Percentiles rank a stretch among this genome's conserved stretches.
These are phyloP conservation scores for Physcia stellaris DNA, from an alignment of 495 filamentous ascomycete genomes.

Conservation along the genomic window DNA sequence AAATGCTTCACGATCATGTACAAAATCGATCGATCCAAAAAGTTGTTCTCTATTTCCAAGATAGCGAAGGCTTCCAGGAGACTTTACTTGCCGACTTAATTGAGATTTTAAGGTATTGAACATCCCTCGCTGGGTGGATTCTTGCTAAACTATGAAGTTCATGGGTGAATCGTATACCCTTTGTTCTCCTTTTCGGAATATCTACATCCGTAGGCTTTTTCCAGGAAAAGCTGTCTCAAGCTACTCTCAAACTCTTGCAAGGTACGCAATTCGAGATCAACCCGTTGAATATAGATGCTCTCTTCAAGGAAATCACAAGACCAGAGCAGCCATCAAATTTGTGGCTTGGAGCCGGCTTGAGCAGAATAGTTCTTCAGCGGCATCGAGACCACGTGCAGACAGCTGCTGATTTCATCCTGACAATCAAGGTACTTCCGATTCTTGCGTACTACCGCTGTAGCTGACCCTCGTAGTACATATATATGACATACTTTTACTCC, in stretches of 20 bases:
- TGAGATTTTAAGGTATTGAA: slow-evolving; percentile 54
- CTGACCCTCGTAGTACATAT: slow-evolving; percentile 52
- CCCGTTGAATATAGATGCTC: slow-evolving; percentile 59
- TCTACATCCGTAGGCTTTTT: slow-evolving; percentile 86
- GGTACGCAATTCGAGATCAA: slow-evolving; percentile 78
- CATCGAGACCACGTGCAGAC: slow-evolving; percentile 80
- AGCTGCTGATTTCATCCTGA: slow-evolving; percentile 63
- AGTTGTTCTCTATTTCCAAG: slow-evolving; percentile 67
- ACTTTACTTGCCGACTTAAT: slow-evolving; percentile 66
- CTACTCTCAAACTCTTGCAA: slow-evolving; percentile 52
- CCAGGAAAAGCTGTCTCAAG: slow-evolving; percentile 67
- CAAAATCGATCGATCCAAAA: slow-evolving; percentile 39
- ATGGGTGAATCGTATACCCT: slow-evolving; percentile 81
- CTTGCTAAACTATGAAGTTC: slow-evolving; percentile 37
- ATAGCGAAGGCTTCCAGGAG: slow-evolving; percentile 85
- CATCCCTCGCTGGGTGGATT: neutral
- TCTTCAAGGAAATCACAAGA: slow-evolving; percentile 58
- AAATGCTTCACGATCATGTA: slow-evolving; percentile 59
- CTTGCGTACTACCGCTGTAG: neutral
- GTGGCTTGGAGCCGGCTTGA: slow-evolving; percentile 56
- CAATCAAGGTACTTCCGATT: slow-evolving; percentile 51
- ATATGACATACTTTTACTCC: slow-evolving; percentile 93
- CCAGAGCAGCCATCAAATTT: slow-evolving; percentile 34
- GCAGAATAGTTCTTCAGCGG: slow-evolving; percentile 50
- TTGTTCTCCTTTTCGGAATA: slow-evolving; percentile 75